Evolutionary conservation across 2,329 filamentous ascomycete genomes (phyloP).

Genomic region (Scytalidium sp.): DNA sequence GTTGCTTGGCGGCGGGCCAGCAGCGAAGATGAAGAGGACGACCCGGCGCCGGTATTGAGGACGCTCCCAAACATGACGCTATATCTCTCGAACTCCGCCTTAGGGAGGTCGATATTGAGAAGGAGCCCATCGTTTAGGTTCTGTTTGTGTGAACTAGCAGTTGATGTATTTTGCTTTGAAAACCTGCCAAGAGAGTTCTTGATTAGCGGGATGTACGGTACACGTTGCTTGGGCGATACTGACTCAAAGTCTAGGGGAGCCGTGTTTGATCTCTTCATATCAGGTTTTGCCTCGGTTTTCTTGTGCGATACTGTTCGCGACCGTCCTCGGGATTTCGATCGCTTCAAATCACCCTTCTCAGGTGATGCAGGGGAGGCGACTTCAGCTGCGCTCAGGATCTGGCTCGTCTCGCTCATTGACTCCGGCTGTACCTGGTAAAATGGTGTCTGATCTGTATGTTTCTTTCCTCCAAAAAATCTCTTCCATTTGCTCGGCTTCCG

Average conservation of each 20-base stretch:
- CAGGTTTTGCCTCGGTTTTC: slow-evolving; percentile 18
- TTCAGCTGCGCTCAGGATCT: slow-evolving; percentile 7
- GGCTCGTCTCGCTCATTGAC: slow-evolving; percentile 5
- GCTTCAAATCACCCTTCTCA: slow-evolving; percentile 10
- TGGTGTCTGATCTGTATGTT: slow-evolving; percentile 19
- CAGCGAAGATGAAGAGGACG: slow-evolving; percentile 29
- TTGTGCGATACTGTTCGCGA: slow-evolving; percentile 18
- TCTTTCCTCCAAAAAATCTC: slow-evolving; percentile 38
- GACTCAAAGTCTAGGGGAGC: slow-evolving; percentile 16
- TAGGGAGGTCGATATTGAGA: slow-evolving; percentile 77
- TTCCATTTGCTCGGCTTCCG: slow-evolving; percentile 55
- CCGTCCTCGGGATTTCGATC: slow-evolving; percentile 13
- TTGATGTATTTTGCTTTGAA: slow-evolving; percentile 6
- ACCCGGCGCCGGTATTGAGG: slow-evolving; percentile 41
- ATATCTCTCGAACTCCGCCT: slow-evolving; percentile 79
- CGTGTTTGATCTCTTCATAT: slow-evolving; percentile 23
- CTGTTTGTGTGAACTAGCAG: not conserved
- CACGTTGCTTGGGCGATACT: slow-evolving; percentile 18
- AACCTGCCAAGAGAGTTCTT: slow-evolving; percentile 20
- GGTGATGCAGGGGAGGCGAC: slow-evolving; percentile 4
- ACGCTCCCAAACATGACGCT: slow-evolving; percentile 89
- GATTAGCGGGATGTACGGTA: slow-evolving; percentile 3
- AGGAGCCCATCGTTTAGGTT: slow-evolving; percentile 31
- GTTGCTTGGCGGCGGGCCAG: slow-evolving; percentile 58
- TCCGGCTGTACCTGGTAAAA: slow-evolving; percentile 29